Percentiles rank a stretch among this genome's conserved stretches.
These are phyloP conservation scores for Aspergillus homomorphus DNA, from an alignment of 495 filamentous ascomycete species.

Conservation along the genomic window DNA sequence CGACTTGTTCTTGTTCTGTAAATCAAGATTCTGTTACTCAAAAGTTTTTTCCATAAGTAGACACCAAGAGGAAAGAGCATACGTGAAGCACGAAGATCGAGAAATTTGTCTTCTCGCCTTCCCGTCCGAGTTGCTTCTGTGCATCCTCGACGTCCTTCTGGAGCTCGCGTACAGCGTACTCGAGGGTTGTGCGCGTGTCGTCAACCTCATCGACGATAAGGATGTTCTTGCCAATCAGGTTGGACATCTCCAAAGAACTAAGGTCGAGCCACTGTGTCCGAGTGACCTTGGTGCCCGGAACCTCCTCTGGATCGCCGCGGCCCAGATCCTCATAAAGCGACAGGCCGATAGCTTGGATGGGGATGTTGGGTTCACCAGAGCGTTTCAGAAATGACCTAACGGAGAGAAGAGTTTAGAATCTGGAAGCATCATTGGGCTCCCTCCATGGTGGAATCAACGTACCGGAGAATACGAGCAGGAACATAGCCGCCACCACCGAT, in stretches of 20 bases:
- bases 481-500: conserved; percentile 98
- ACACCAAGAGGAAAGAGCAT: conserved; percentile 35
- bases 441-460: conserved; percentile 10
- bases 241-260: conserved; percentile 80
- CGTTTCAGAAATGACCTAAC: conserved; percentile 87
- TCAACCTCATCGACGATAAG: conserved; percentile 99
- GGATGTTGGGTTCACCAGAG: conserved; percentile 85
- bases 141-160: conserved; percentile 92
- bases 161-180: conserved; percentile 94
- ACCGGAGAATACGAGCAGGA: conserved; percentile 92
- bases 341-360: conserved; percentile 97
- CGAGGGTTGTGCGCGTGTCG: conserved; percentile 93
- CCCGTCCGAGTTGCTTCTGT: conserved; percentile 63
- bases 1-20: conserved; percentile 88
- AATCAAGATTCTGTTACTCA: conserved; percentile 5
- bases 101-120: conserved; percentile 76
- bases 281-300: conserved; percentile 87
- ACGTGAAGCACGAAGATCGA: conserved; percentile 94
- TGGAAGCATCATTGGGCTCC: neutral
- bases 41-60: conserved; percentile 3
- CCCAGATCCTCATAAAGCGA: conserved; percentile 90
- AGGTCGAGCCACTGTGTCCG: conserved; percentile 98
- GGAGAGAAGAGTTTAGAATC: neutral
- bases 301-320: conserved; percentile 60
- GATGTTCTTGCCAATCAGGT: conserved; percentile 93